A percentile compares a stretch with the other conserved stretches of the same genome.
These are phyloP conservation scores for Coprinopsis strossmayeri DNA, from an alignment of 768 basidiomycete species.

Conservation along the genomic window DNA sequence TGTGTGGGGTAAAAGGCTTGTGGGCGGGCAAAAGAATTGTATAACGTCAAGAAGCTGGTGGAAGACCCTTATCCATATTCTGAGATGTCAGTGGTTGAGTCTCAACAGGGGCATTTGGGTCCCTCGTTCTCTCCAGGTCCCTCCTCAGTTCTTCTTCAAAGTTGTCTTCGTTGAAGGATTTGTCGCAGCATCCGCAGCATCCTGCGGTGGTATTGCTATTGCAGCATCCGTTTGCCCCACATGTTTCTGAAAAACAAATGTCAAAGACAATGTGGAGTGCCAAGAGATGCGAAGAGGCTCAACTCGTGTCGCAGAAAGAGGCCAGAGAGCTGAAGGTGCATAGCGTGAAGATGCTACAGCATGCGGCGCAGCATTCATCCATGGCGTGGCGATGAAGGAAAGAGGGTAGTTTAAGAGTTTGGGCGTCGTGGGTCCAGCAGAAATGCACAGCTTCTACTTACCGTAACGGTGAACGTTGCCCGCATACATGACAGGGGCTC, in stretches of 20 bases:
- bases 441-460: too few relatives aligned
- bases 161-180: slow-evolving; percentile 39
- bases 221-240: slow-evolving; percentile 27
- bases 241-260: slow-evolving; percentile 17
- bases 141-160: slow-evolving; percentile 32
- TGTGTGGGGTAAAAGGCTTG: too few relatives aligned
- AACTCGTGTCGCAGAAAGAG: slow-evolving; percentile 4
- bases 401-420: too few relatives aligned
- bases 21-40: too few relatives aligned
- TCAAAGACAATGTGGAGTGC: neutral
- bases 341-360: slow-evolving; percentile 1
- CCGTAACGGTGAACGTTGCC: too few relatives aligned
- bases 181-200: slow-evolving; percentile 40
- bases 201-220: slow-evolving; percentile 24
- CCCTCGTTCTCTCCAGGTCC: slow-evolving; percentile 32
- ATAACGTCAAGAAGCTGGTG: too few relatives aligned
- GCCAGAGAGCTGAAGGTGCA: slow-evolving; percentile 1
- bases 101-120: slow-evolving; percentile 8
- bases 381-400: neutral
- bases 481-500: too few relatives aligned
- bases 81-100: too few relatives aligned
- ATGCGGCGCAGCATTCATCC: slow-evolving; percentile 5
- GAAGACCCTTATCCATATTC: too few relatives aligned
- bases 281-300: neutral
- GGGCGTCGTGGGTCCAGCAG: too few relatives aligned